A percentile compares a stretch with the other conserved stretches of the same genome.
Conservation (phyloP, 805 yeast species). For the Metschnikowia arizonensis region DNA sequence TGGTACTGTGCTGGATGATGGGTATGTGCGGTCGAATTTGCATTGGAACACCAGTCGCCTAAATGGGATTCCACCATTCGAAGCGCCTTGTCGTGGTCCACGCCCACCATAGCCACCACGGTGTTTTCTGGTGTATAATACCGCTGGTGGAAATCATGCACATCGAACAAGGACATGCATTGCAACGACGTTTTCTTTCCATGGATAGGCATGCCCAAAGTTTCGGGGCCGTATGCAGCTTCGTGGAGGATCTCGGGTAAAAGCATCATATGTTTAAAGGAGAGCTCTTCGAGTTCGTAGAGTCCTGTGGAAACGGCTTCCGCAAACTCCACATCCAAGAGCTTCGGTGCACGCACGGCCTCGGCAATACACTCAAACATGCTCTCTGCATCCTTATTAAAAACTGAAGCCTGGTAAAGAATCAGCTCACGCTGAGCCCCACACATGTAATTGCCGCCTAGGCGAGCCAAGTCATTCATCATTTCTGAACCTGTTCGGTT, state of each 20-base stretch:
- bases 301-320: constrained; percentile 71
- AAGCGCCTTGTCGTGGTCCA: constrained; percentile 65
- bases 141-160: constrained; percentile 56
- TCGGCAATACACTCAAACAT: constrained; percentile 77
- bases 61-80: constrained; percentile 58
- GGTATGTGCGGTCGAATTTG: constrained; percentile 14
- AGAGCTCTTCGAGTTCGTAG: constrained; percentile 80
- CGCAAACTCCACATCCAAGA: constrained; percentile 64
- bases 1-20: constrained; percentile 55
- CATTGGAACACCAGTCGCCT: constrained; percentile 48
- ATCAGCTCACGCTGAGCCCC: constrained; percentile 88
- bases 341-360: constrained; percentile 67
- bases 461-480: constrained; percentile 66
- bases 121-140: constrained; percentile 76
- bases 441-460: constrained; percentile 95
- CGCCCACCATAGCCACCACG: constrained; percentile 86
- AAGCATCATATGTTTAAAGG: constrained; percentile 76
- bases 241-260: constrained; percentile 88
- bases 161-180: constrained; percentile 46
- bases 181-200: constrained; percentile 72
- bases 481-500: constrained; percentile 59
- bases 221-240: constrained; percentile 67
- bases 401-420: constrained; percentile 92
- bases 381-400: constrained; percentile 74
- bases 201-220: constrained; percentile 81